These are phyloP conservation scores for Babesia bovis DNA, from an alignment of 169 alveolate species.

Conservation along the genomic window DNA sequence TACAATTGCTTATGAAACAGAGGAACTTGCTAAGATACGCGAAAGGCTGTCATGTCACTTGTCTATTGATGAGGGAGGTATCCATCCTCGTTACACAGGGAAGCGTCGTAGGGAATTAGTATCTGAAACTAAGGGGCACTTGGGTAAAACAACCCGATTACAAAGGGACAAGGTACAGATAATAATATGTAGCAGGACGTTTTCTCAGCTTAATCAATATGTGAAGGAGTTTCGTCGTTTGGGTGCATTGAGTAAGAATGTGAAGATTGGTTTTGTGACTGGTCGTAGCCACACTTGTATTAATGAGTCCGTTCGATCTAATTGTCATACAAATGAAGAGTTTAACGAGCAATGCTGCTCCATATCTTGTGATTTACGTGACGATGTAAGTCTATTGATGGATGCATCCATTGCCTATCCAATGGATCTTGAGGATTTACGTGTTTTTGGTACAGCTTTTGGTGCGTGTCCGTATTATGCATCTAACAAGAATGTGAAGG, in stretches of 20 bases:
- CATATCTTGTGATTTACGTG: constrained; percentile 72
- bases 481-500: constrained; percentile 69
- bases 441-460: constrained; percentile 44
- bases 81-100: not conserved
- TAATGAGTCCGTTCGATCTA: constrained; percentile 69
- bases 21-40: not conserved
- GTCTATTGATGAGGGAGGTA: not conserved
- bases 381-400: constrained; percentile 63
- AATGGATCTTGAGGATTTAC: constrained; percentile 85
- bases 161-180: constrained; percentile 52
- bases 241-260: constrained; percentile 71
- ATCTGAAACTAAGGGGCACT: not conserved
- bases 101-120: constrained; percentile 10
- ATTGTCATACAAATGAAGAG: constrained; percentile 69
- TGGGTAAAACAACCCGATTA: not conserved
- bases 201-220: constrained; percentile 86
- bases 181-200: constrained; percentile 90
- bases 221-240: constrained; percentile 84
- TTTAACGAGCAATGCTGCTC: constrained; percentile 78
- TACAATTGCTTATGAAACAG: not conserved
- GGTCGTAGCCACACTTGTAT: constrained; percentile 86
- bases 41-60: not conserved
- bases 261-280: constrained; percentile 75
- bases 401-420: constrained; percentile 75
- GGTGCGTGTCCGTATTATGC: constrained; percentile 90